phyloP scores from a whole-genome alignment of 192 early-diverging fungal species.

The Linnemannia hyalina region DNA sequence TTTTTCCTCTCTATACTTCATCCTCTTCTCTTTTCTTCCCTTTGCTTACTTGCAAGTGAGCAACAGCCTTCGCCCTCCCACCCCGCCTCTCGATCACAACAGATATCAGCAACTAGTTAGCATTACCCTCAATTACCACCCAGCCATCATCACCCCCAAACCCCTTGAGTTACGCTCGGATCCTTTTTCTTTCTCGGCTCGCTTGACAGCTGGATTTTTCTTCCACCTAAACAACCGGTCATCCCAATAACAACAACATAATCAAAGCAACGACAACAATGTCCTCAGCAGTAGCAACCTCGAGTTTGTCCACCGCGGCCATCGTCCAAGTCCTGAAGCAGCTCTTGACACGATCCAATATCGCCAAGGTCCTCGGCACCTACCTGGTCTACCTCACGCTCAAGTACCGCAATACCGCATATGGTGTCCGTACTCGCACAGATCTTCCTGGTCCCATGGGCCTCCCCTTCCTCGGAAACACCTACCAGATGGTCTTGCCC shows the following conservation, averaged over 20 bases:
- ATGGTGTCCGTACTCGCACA: constrained; percentile 17
- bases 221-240: neutral
- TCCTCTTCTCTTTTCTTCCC: neutral
- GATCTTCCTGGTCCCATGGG: constrained; percentile 30
- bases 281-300: neutral
- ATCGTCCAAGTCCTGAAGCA: constrained; percentile 7
- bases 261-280: neutral
- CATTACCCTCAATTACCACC: neutral
- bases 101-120: neutral
- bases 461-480: constrained; percentile 39
- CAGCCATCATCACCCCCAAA: neutral
- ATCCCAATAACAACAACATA: neutral
- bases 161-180: neutral
- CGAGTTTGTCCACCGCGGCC: neutral
- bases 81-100: neutral
- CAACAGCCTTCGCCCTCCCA: neutral
- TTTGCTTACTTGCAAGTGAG: neutral
- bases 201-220: neutral
- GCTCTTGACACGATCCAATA: constrained; percentile 14
- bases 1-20: neutral
- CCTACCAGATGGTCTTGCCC: constrained; percentile 16
- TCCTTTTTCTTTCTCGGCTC: neutral
- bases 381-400: constrained; percentile 30
- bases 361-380: constrained; percentile 23
- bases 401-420: constrained; percentile 44